Base-by-base conservation (phyloP, 805 yeast genomes). In the Pichia kluyveri region DNA sequence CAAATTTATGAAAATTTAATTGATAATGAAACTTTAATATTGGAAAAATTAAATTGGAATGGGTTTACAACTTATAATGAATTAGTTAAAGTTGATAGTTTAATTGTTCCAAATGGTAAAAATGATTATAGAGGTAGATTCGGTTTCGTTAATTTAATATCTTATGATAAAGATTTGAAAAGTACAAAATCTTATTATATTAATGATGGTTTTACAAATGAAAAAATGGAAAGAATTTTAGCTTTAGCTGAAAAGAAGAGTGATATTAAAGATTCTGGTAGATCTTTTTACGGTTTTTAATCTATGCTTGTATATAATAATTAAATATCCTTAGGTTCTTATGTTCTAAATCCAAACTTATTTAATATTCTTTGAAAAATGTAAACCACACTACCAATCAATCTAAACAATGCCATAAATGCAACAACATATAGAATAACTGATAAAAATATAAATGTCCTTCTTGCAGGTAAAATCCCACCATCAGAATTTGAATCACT, bases 391-490 rank as follows among this genome's bases (percentile, higher is more conserved):
- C 95, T 79, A 1, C 97, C 96, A 28, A 83, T 44, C 55, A 91
- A 83, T 53, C 97, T 72, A 63, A 87, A 82, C 8, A 82, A 74
- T 0, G 98, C 96, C 73, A 88, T 77, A 28, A 82, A 86, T 5
- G 96, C 96, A 40, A 91, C 98, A 37, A 90, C 69, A 96, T 98
- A 91, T 55, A 91, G 70, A 42, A 91, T 83, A 31, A 91, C 87
- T 6, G 93, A 78, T 63, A 91, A 75, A 62, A 88, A 91, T 8
- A 81, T 68, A 38, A 79, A 73, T 1, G 87, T 73, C 63, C 83
- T 73, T 14, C 44, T 50, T 10, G 67, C 60, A 3, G 68, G 68
- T 12, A 65, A 47, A n/a, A 64, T 58, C 2, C 60, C 58, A 19
- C 61, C 67, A 18, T 55, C 52, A 39, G n/a, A n/a, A n/a, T n/a